A percentile compares a stretch with the other conserved stretches of the same genome.
phyloP scores from a whole-genome alignment of 1,139 yeast species.

The Kurtzmaniella quercitrusa region DNA sequence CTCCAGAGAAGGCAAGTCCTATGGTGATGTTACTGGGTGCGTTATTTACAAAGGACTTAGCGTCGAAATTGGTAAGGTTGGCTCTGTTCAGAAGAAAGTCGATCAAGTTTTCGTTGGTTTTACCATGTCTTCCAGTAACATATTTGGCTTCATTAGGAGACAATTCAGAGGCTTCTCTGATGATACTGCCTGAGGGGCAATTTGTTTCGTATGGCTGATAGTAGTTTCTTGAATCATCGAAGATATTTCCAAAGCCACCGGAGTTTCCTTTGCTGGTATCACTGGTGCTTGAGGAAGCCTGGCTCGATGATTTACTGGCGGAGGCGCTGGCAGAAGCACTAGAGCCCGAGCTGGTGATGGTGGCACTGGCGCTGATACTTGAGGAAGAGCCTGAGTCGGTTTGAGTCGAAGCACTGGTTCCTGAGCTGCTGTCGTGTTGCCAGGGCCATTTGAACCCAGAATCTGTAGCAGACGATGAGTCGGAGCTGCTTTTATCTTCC shows the following conservation, averaged over 20 bases:
- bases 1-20: conserved; percentile 43
- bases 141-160: conserved; percentile 26
- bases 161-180: conserved; percentile 26
- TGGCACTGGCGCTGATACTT: not conserved
- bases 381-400: not conserved
- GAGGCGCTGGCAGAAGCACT: not conserved
- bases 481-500: conserved; percentile 8
- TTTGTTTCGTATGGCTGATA: conserved; percentile 24
- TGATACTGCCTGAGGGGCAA: conserved; percentile 22
- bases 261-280: conserved; percentile 2
- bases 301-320: not conserved
- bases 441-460: not conserved
- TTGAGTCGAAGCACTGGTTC: not conserved
- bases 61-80: conserved; percentile 30
- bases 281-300: conserved; percentile 2
- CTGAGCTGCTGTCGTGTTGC: not conserved
- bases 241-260: conserved; percentile 1
- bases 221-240: conserved; percentile 13
- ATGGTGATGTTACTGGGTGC: conserved; percentile 30
- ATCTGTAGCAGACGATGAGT: not conserved
- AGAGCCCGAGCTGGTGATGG: not conserved
- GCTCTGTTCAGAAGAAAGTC: conserved; percentile 28
- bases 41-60: conserved; percentile 23
- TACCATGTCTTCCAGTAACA: conserved; percentile 21
- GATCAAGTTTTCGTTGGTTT: conserved; percentile 29